These are phyloP conservation scores for Ascodesmis nigricans DNA, from an alignment of 495 filamentous ascomycete species.

Conservation along the genomic window DNA sequence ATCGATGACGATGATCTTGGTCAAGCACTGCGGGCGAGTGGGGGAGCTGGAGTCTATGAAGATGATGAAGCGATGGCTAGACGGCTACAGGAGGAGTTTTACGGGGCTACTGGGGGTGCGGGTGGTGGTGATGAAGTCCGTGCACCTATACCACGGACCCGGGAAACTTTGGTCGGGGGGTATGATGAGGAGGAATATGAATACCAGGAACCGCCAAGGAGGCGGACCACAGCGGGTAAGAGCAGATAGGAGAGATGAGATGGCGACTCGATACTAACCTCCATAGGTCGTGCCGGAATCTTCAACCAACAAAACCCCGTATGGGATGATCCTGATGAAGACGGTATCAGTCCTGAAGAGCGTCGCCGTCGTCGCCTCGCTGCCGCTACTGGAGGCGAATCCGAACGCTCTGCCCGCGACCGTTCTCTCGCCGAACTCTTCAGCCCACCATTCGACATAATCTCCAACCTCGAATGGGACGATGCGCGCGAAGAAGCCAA, in stretches of 20 bases:
- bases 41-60: slow-evolving; percentile 31
- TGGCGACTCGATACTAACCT: too few species aligned
- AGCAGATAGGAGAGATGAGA: too few species aligned
- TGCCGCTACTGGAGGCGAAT: slow-evolving; percentile 49
- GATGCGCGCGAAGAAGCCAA: slow-evolving; percentile 62
- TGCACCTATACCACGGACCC: slow-evolving; percentile 76
- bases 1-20: slow-evolving; percentile 22
- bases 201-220: slow-evolving; percentile 25
- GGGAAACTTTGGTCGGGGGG: slow-evolving; percentile 72
- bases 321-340: slow-evolving; percentile 41
- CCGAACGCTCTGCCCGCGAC: slow-evolving; percentile 44
- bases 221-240: too few species aligned
- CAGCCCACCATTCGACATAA: slow-evolving; percentile 73
- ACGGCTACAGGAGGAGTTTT: slow-evolving; percentile 78
- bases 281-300: slow-evolving; percentile 41
- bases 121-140: slow-evolving; percentile 39
- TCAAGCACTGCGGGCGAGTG: slow-evolving; percentile 23
- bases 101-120: slow-evolving; percentile 28
- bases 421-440: slow-evolving; percentile 71
- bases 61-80: slow-evolving; percentile 88
- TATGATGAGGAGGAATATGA: slow-evolving; percentile 32
- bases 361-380: slow-evolving; percentile 34
- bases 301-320: slow-evolving; percentile 65
- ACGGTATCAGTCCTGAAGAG: slow-evolving; percentile 3
- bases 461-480: slow-evolving; percentile 53